phyloP scores from a whole-genome alignment of 2,329 filamentous ascomycete species.

The Epichloe scottii region DNA sequence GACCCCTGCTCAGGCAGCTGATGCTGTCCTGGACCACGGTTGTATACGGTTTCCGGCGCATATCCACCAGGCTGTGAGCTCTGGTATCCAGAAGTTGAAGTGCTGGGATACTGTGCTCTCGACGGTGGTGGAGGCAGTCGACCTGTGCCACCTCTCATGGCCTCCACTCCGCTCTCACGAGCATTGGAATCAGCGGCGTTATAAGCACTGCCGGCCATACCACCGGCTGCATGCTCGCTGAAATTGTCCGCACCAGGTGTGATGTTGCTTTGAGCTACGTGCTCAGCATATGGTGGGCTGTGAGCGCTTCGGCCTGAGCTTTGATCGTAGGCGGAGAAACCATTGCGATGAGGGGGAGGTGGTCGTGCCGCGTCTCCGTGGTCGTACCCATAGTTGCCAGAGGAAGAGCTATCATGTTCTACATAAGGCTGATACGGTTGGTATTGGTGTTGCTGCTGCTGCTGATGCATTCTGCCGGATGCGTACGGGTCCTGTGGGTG shows the following conservation, averaged over 20 bases:
- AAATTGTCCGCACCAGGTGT: conserved; percentile 59
- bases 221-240: conserved; percentile 47
- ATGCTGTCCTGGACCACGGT: not conserved
- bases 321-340: conserved; percentile 13
- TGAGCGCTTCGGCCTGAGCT: conserved; percentile 11
- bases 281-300: conserved; percentile 14
- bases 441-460: not conserved
- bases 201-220: conserved; percentile 55
- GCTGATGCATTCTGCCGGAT: not conserved
- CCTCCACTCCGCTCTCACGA: conserved; percentile 52
- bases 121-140: conserved; percentile 27
- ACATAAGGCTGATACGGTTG: not conserved
- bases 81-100: conserved; percentile 10
- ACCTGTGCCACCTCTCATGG: conserved; percentile 32
- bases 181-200: conserved; percentile 52
- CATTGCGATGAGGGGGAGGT: conserved; percentile 11
- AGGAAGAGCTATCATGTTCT: not conserved
- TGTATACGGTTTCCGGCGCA: conserved; percentile 3
- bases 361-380: not conserved
- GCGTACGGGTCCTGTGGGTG: not conserved
- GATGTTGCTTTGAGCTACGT: conserved; percentile 20
- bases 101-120: conserved; percentile 15
- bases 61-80: conserved; percentile 11
- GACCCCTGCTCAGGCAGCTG: conserved; percentile 25
- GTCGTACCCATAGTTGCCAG: not conserved